Evolutionary conservation across 2,329 filamentous ascomycete genomes (phyloP).

Genomic region (Talaromyces pinophilus): DNA sequence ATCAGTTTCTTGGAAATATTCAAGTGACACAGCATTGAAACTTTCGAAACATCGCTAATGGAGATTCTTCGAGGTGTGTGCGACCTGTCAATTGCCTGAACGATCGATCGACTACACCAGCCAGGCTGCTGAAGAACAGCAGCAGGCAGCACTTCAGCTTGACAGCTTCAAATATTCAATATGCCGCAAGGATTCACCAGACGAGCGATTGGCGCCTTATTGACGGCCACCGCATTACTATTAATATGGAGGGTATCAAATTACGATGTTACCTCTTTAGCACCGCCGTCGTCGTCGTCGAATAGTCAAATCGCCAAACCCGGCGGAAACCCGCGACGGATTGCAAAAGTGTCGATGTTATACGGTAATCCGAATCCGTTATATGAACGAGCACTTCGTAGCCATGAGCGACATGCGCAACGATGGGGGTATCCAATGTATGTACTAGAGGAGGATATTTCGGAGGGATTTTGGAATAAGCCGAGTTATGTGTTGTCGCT

Average conservation of each 20-base stretch:
- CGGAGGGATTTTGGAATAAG: slow-evolving; percentile 41
- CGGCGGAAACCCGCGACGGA: slow-evolving; percentile 5
- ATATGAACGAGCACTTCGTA: slow-evolving; percentile 40
- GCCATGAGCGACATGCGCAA: slow-evolving; percentile 38
- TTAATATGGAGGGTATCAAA: slow-evolving; percentile 22
- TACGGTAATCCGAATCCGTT: slow-evolving; percentile 36
- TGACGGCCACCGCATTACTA: slow-evolving; percentile 19
- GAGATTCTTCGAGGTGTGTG: slow-evolving; percentile 1
- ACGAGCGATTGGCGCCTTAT: slow-evolving; percentile 22
- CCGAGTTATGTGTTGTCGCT: slow-evolving; percentile 34
- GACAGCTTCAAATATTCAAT: background rate
- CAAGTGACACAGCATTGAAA: background rate
- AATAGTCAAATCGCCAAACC: background rate
- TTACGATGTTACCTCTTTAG: slow-evolving; percentile 3
- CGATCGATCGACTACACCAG: background rate
- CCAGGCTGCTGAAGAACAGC: slow-evolving; percentile 1
- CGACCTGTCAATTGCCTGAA: slow-evolving; percentile 14
- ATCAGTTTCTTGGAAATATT: background rate
- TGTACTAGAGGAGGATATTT: slow-evolving; percentile 36
- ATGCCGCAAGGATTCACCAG: slow-evolving; percentile 23
- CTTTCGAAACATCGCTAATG: slow-evolving; percentile 1
- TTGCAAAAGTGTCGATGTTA: slow-evolving; percentile 40
- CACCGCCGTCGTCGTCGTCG: background rate
- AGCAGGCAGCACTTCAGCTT: background rate
- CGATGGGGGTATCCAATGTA: slow-evolving; percentile 40